Conservation (phyloP, 2,329 filamentous ascomycete species). For the Calonectria pauciramosa region DNA sequence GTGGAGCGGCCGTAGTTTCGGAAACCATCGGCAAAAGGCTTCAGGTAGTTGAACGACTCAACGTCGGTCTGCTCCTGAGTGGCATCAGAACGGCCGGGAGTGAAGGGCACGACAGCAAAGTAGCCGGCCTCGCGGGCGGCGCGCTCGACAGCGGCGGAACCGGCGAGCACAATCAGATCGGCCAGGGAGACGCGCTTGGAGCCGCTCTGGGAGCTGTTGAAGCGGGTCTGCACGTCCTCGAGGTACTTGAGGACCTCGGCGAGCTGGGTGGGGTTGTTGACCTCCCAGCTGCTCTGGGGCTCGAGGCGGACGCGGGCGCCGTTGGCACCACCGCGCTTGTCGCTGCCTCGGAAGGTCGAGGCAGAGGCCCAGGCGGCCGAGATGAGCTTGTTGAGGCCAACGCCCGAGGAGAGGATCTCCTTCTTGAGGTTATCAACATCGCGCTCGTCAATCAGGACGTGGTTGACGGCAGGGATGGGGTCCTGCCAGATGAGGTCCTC, state of each 20-base stretch:
- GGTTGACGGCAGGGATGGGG: slow-evolving; percentile 72
- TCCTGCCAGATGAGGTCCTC: slow-evolving; percentile 84
- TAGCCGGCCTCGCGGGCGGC: slow-evolving; percentile 65
- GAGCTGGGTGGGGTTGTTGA: slow-evolving; percentile 80
- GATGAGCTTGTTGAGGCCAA: slow-evolving; percentile 73
- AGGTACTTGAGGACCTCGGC: slow-evolving; percentile 72
- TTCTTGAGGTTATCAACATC: slow-evolving; percentile 77
- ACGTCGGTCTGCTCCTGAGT: slow-evolving; percentile 79
- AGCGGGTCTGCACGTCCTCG: slow-evolving; percentile 75
- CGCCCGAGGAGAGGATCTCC: slow-evolving; percentile 70
- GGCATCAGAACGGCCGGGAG: slow-evolving; percentile 79
- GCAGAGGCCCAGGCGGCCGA: slow-evolving; percentile 78
- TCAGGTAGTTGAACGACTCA: slow-evolving; percentile 73
- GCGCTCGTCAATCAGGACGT: slow-evolving; percentile 70
- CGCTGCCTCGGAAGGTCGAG: slow-evolving; percentile 79
- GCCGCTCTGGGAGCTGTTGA: slow-evolving; percentile 72
- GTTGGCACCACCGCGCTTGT: slow-evolving; percentile 88
- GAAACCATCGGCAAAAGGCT: slow-evolving; percentile 82
- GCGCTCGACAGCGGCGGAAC: slow-evolving; percentile 80
- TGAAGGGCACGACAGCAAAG: slow-evolving; percentile 75
- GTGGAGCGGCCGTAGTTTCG: slow-evolving; percentile 80
- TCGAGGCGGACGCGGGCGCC: slow-evolving; percentile 82
- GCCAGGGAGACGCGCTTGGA: slow-evolving; percentile 80
- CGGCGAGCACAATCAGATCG: slow-evolving; percentile 82
- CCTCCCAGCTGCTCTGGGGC: slow-evolving; percentile 79